phyloP scores from a whole-genome alignment of 805 yeast genomes.

The Suhomyces prunicola region DNA sequence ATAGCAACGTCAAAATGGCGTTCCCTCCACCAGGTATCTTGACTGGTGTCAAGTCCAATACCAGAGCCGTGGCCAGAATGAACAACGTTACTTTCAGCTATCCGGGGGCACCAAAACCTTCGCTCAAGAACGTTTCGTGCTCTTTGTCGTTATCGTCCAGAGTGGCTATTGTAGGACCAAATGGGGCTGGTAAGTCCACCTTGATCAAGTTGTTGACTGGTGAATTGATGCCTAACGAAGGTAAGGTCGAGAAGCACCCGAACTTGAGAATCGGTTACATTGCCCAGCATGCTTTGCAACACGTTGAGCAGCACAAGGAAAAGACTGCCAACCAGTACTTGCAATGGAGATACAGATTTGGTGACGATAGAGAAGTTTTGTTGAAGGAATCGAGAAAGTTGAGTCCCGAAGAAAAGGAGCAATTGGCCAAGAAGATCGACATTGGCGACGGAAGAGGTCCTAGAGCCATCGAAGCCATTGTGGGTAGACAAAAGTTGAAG shows the following conservation, averaged over 20 bases:
- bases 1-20: constrained; percentile 90
- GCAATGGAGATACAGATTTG: constrained; percentile 97
- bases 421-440: constrained; percentile 76
- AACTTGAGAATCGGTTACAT: constrained; percentile 96
- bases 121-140: constrained; percentile 74
- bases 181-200: constrained; percentile 99
- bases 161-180: constrained; percentile 95
- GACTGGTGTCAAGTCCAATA: constrained; percentile 94
- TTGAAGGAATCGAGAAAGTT: constrained; percentile 90
- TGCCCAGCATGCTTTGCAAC: constrained; percentile 98
- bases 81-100: constrained; percentile 80
- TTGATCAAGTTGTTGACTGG: constrained; percentile 90
- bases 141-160: constrained; percentile 94
- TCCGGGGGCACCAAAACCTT: constrained; percentile 86
- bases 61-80: constrained; percentile 91
- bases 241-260: constrained; percentile 96
- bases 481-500: constrained; percentile 95
- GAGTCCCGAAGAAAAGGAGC: constrained; percentile 66
- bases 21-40: constrained; percentile 98
- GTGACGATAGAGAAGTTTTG: constrained; percentile 96
- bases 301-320: constrained; percentile 95
- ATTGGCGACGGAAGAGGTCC: constrained; percentile 85
- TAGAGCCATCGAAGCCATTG: constrained; percentile 87
- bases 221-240: constrained; percentile 80
- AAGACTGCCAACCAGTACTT: constrained; percentile 96